These are phyloP conservation scores for Drosera spatulata DNA, from an alignment of 179 eudicot species.

Conservation along the genomic window DNA sequence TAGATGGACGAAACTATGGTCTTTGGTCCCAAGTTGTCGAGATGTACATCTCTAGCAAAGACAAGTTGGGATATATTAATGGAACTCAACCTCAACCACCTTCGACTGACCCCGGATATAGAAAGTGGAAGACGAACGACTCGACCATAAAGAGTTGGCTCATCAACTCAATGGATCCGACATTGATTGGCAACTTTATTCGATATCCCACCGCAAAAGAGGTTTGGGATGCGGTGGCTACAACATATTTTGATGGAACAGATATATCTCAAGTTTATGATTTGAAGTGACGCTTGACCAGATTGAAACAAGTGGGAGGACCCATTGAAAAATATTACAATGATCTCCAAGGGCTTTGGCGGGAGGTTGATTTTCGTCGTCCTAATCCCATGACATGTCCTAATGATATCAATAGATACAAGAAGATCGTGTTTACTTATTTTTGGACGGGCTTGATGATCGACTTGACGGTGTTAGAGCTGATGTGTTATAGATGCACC, in stretches of 20 bases:
- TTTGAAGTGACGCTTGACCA: neutral
- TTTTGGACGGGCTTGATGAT: constrained; percentile 1
- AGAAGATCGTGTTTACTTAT: neutral
- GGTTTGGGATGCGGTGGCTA: neutral
- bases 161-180: neutral
- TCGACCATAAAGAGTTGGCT: neutral
- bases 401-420: neutral
- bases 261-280: neutral
- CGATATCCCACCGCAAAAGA: neutral
- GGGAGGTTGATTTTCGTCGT: no score
- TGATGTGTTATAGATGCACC: neutral
- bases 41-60: no score
- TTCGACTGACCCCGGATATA: neutral
- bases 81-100: neutral
- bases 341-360: neutral
- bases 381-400: neutral
- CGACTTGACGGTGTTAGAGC: neutral
- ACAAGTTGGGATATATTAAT: no score
- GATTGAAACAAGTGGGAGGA: neutral
- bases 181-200: neutral
- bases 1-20: no score
- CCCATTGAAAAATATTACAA: constrained; percentile 1
- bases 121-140: neutral
- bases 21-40: no score
- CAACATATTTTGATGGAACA: neutral